Evolutionary conservation across 169 alveolate species (phyloP), one percentile per base, ranked within the genome.

Genomic region (Eimeria necatrix): DNA sequence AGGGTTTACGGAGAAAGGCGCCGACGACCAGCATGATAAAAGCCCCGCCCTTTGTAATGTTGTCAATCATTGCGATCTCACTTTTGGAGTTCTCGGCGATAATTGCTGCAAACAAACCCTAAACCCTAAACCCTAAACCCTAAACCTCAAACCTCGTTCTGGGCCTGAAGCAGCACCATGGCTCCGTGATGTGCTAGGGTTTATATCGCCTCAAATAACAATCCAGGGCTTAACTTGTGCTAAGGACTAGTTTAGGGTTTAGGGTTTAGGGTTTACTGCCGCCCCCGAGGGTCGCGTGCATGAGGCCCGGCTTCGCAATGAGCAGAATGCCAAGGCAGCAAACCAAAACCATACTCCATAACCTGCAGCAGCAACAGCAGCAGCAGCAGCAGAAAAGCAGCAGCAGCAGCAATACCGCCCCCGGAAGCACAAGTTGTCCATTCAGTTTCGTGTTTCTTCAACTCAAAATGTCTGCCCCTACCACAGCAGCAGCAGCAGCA

Each of bases 301-400:
- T 51, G 74, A 12, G 22, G 53, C 90, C 90, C 41, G 90, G 90
- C 90, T 81, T 81, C 26, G 90, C 90, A 53, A 81, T 81, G 26
- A 81, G 90, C 4, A 81, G 90, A 12, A 81, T 81, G 48, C 90
- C 90, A 6, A 53, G 22, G 22, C 53, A 81, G 90, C 90, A 81
- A 22, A 81, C 56, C 53, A 53, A 18, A 51, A 81, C 90, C 90
- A 81, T 81, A 20, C 41, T 51, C 90, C 90, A 81, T 52, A 81
- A 51, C 90, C 90, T 81, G 73, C 90, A 52, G 46, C 46, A 80
- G 48, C 32, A 74, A 16, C 61, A 76, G 60, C 89, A 80, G 3
- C 89, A 52, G 20, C 70, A 20, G 89, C 48, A 80, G 32, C 2
- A 68, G 5, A 80, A 0, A 71, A 52, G 20, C 70, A 20, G 89